phyloP scores from a whole-genome alignment of 352 stramenopile species.

The Nothophytophthora sp. region DNA sequence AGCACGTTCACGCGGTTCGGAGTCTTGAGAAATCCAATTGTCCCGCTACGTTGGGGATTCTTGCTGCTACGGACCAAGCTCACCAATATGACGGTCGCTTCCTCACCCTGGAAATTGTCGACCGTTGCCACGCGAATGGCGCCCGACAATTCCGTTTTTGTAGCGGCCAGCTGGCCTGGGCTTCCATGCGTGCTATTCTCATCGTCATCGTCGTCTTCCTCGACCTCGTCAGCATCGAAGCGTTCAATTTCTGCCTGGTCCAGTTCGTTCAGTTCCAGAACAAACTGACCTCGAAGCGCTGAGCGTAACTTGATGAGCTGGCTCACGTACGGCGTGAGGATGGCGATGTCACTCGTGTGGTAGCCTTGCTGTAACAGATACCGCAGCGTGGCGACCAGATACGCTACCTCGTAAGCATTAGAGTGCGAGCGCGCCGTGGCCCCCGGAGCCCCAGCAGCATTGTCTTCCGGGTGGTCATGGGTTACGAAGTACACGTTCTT shows the following conservation, averaged over 20 bases:
- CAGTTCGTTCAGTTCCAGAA: constrained; percentile 40
- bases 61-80: constrained; percentile 67
- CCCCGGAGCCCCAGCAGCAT: constrained; percentile 14
- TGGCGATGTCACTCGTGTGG: constrained; percentile 52
- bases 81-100: constrained; percentile 69
- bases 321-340: constrained; percentile 85
- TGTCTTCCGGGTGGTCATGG: constrained; percentile 51
- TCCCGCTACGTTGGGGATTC: constrained; percentile 21
- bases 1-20: constrained; percentile 75
- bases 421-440: constrained; percentile 46
- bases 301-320: constrained; percentile 68
- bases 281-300: constrained; percentile 37
- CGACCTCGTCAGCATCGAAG: constrained; percentile 30
- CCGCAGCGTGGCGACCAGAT: constrained; percentile 66
- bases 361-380: constrained; percentile 81
- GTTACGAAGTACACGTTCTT: constrained; percentile 78
- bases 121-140: constrained; percentile 53
- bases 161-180: constrained; percentile 9
- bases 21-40: constrained; percentile 76
- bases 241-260: constrained; percentile 49
- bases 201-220: constrained; percentile 28
- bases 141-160: constrained; percentile 28
- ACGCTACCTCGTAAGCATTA: constrained; percentile 66
- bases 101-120: constrained; percentile 81
- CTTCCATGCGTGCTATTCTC: constrained; percentile 4